Conservation (phyloP, 345 rosid genomes). For the Carallia pectinifolia region DNA sequence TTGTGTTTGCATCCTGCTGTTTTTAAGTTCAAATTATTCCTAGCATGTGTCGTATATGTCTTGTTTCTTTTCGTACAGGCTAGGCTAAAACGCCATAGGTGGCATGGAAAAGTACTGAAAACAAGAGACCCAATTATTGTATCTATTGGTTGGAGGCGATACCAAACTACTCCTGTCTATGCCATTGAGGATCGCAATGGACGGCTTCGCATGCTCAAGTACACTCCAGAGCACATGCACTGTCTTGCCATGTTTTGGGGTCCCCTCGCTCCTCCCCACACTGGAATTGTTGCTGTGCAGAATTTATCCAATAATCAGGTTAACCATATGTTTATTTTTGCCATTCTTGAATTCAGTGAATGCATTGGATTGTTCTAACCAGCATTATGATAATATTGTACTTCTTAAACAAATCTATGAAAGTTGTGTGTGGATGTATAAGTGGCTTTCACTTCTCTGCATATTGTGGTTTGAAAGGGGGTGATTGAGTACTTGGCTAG, state of each 20-base stretch:
- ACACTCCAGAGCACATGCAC: conserved; percentile 94
- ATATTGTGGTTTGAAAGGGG: neutral
- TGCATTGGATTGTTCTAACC: neutral
- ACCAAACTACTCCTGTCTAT: conserved; percentile 80
- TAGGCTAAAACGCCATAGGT: conserved; percentile 81
- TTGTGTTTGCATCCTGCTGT: neutral
- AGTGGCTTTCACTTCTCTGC: no score
- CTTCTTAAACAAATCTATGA: neutral
- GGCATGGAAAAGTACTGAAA: conserved; percentile 89
- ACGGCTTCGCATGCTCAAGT: conserved; percentile 92
- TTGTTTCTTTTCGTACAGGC: conserved; percentile 41
- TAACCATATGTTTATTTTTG: conserved; percentile 7
- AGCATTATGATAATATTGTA: neutral
- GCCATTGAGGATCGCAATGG: conserved; percentile 84
- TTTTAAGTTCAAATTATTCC: neutral
- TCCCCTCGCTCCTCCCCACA: conserved; percentile 90
- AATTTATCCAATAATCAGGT: conserved; percentile 81
- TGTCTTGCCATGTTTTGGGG: conserved; percentile 98
- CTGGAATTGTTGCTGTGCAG: conserved; percentile 88
- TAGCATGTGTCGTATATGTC: neutral
- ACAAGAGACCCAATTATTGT: conserved; percentile 87
- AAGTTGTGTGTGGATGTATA: neutral
- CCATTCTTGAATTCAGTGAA: neutral
- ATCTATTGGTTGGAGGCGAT: conserved; percentile 95
- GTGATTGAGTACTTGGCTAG: neutral